Conservation (phyloP, 139 green algal genomes). For the Coccomyxa sp. region DNA sequence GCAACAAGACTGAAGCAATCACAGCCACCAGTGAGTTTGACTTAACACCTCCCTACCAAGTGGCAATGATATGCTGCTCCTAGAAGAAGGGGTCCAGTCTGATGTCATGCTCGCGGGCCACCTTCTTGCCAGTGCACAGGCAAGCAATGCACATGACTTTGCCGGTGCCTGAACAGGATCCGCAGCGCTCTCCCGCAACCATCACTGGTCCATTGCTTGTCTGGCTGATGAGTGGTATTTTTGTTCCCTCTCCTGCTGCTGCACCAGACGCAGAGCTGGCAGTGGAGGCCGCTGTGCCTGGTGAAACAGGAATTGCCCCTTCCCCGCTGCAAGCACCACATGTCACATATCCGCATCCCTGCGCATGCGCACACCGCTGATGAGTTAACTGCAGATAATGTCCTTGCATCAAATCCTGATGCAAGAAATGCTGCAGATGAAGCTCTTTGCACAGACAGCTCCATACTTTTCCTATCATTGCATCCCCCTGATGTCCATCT, state of each 20-base stretch:
- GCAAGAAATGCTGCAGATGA: not conserved
- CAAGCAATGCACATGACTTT: slow-evolving; percentile 98
- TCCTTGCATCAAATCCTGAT: not conserved
- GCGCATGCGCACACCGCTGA: not conserved
- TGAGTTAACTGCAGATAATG: not conserved
- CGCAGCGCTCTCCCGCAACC: slow-evolving; percentile 32
- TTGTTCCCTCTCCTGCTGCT: not conserved
- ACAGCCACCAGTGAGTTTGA: no score
- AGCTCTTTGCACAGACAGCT: not conserved
- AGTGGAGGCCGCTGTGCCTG: not conserved
- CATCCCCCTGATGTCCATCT: not conserved
- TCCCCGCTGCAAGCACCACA: slow-evolving; percentile 82
- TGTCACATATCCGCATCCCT: slow-evolving; percentile 86
- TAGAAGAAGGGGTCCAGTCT: slow-evolving; percentile 82
- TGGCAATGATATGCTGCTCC: not conserved
- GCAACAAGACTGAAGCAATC: no score
- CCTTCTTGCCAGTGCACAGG: slow-evolving; percentile 89
- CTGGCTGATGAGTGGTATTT: not conserved
- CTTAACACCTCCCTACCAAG: no score
- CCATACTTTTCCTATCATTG: not conserved
- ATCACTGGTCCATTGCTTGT: slow-evolving; percentile 3
- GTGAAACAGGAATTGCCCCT: slow-evolving; percentile 25
- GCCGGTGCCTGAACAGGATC: slow-evolving; percentile 71
- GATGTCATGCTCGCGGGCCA: slow-evolving; percentile 92
- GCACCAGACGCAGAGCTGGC: not conserved